These are phyloP conservation scores for Murraya paniculata DNA, from an alignment of 345 rosid species.

Conservation along the genomic window DNA sequence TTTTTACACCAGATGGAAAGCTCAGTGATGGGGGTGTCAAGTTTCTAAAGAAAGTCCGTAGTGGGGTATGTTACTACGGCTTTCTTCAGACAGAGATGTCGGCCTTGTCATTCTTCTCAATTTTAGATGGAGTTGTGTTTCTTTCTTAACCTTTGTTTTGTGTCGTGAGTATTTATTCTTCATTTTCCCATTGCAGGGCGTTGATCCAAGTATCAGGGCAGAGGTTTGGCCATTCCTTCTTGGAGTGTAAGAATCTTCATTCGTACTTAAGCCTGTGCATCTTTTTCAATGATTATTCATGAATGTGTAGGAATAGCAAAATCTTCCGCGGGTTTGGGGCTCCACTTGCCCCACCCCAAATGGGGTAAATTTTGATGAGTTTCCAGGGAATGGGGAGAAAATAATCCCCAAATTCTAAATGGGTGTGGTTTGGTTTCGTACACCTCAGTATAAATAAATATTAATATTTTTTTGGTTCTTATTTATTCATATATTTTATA, in stretches of 20 bases:
- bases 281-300: background rate
- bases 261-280: background rate
- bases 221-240: conserved; percentile 98
- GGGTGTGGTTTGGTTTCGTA: too few species aligned
- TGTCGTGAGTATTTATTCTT: conserved; percentile 14
- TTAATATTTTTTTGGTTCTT: too few species aligned
- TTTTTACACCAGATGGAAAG: conserved; percentile 71
- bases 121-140: conserved; percentile 3
- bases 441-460: too few species aligned
- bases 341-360: too few species aligned
- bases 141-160: conserved; percentile 1
- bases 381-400: too few species aligned
- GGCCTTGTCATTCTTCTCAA: background rate
- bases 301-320: background rate
- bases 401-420: too few species aligned
- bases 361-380: too few species aligned
- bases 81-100: background rate
- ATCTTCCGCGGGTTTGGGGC: too few species aligned
- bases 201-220: conserved; percentile 84
- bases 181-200: conserved; percentile 52
- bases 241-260: conserved; percentile 70
- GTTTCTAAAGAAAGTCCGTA: conserved; percentile 87
- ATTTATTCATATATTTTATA: too few species aligned
- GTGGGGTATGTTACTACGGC: conserved; percentile 63
- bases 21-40: conserved; percentile 76